Evolutionary conservation across 345 rosid genomes (phyloP).

Genomic region (Corchorus capsularis): DNA sequence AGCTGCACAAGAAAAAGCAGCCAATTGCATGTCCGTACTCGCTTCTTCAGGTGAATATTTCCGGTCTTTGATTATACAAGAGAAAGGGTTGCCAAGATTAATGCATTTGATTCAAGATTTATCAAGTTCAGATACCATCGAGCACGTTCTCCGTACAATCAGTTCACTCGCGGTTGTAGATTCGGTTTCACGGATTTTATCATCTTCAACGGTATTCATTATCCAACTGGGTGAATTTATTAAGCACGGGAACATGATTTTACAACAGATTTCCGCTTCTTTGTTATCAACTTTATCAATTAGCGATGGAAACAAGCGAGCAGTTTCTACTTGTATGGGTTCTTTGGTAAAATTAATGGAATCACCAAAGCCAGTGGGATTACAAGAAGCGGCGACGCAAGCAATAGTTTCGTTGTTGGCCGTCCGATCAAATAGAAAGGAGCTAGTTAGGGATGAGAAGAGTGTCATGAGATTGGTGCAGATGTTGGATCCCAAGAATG

Average conservation of each 20-base stretch:
- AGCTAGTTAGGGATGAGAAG: constrained; percentile 68
- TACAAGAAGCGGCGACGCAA: constrained; percentile 64
- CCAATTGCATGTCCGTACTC: constrained; percentile 49
- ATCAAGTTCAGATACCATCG: constrained; percentile 47
- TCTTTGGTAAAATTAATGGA: constrained; percentile 66
- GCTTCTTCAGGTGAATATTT: constrained; percentile 69
- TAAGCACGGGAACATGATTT: constrained; percentile 47
- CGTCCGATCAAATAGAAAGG: constrained; percentile 65
- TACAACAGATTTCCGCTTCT: constrained; percentile 62
- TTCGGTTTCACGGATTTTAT: constrained; percentile 37
- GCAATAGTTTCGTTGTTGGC: constrained; percentile 56
- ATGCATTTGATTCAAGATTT: constrained; percentile 48
- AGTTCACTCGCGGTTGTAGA: constrained; percentile 43
- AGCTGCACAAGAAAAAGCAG: constrained; percentile 53
- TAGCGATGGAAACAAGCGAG: constrained; percentile 79
- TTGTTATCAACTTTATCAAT: constrained; percentile 46
- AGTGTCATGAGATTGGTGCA: constrained; percentile 61
- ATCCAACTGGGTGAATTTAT: constrained; percentile 60
- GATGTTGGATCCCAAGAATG: constrained; percentile 71
- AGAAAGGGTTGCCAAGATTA: constrained; percentile 59
- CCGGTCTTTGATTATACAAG: constrained; percentile 54
- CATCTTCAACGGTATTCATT: constrained; percentile 62
- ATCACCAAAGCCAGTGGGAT: constrained; percentile 69
- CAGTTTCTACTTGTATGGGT: constrained; percentile 53
- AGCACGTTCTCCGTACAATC: constrained; percentile 52